A percentile compares a stretch with the other conserved stretches of the same genome.
Evolutionary conservation across 139 green algal species (phyloP).

Genomic region (Chloropicon primus): DNA sequence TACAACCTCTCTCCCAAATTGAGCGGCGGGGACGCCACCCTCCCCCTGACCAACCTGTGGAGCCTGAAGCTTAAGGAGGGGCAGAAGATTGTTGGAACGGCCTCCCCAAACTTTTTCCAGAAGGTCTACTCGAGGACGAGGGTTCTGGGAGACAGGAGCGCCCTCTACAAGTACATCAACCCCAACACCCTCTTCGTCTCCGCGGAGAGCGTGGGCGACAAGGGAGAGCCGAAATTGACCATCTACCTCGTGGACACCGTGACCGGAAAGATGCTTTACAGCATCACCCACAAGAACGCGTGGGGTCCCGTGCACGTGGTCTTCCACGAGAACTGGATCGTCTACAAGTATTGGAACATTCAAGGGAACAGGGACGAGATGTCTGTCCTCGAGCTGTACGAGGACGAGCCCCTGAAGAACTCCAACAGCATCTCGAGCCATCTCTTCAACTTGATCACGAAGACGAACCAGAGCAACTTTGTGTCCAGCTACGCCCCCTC

Average conservation of each 20-base stretch:
- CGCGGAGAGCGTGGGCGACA: conserved; percentile 6
- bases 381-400: conserved; percentile 68
- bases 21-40: background rate
- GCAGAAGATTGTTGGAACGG: background rate
- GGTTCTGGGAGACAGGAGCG: conserved; percentile 60
- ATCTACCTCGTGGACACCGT: conserved; percentile 70
- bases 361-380: conserved; percentile 36
- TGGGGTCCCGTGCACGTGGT: conserved; percentile 56
- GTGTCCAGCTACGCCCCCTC: conserved; percentile 34
- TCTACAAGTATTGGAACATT: conserved; percentile 57
- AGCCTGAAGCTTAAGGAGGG: background rate
- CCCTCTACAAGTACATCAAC: conserved; percentile 87
- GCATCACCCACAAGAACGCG: conserved; percentile 41
- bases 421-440: background rate
- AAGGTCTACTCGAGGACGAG: conserved; percentile 7
- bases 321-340: conserved; percentile 67
- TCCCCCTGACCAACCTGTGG: background rate
- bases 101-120: background rate
- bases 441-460: background rate
- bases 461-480: conserved; percentile 12
- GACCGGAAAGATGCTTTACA: conserved; percentile 59
- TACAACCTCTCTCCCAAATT: conserved; percentile 18
- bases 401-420: conserved; percentile 25
- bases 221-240: background rate
- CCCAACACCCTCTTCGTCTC: conserved; percentile 79